Percentiles rank a stretch among this genome's conserved stretches.
phyloP scores from a whole-genome alignment of 371 early-diverging fungal genomes.

The Rhizopus arrhizus region DNA sequence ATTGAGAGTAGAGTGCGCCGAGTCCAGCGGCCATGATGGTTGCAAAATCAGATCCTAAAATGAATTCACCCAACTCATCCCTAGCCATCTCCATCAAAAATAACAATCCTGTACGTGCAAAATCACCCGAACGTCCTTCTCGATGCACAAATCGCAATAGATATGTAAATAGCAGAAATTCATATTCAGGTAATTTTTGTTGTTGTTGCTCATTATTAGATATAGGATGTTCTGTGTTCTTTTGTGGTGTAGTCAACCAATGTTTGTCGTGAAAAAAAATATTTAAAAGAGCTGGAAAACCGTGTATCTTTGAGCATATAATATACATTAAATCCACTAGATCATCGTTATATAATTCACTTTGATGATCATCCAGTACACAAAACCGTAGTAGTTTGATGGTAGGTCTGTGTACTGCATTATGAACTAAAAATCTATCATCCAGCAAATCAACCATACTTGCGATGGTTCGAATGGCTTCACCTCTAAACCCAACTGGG shows the following conservation, averaged over 20 bases:
- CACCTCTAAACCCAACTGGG: conserved; percentile 85
- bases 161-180: conserved; percentile 88
- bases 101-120: conserved; percentile 85
- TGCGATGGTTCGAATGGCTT: conserved; percentile 79
- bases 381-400: conserved; percentile 78
- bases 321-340: conserved; percentile 88
- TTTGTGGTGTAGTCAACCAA: conserved; percentile 73
- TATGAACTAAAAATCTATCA: conserved; percentile 86
- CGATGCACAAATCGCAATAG: conserved; percentile 83
- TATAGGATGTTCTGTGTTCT: conserved; percentile 17
- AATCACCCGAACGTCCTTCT: conserved; percentile 88
- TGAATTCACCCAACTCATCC: conserved; percentile 75
- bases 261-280: conserved; percentile 88
- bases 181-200: conserved; percentile 60
- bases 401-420: conserved; percentile 87
- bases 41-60: conserved; percentile 81
- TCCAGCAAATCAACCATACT: conserved; percentile 84
- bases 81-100: conserved; percentile 86
- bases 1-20: conserved; percentile 89
- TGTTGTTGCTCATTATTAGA: conserved; percentile 8
- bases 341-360: conserved; percentile 78
- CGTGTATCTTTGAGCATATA: conserved; percentile 89
- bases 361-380: conserved; percentile 59
- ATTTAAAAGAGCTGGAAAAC: conserved; percentile 82
- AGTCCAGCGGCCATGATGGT: conserved; percentile 83